Evolutionary conservation across 768 basidiomycete genomes (phyloP), one percentile per base, ranked within the genome.

Genomic region (Sporobolomyces phaffii): DNA sequence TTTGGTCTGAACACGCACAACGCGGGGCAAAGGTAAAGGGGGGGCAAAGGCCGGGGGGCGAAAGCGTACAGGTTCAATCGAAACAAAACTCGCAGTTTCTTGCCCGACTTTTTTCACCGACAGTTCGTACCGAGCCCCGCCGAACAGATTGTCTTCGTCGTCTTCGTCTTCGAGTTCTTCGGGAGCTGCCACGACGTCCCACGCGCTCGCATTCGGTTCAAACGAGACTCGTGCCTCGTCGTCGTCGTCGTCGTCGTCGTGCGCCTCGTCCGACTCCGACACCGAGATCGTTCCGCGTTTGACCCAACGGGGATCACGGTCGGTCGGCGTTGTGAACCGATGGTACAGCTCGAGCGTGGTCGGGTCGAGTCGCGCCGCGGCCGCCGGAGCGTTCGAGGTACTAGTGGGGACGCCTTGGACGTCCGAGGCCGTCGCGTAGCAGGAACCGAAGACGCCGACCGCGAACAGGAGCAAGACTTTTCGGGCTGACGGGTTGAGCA

Each of bases 21-120:
- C 38, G 10, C 38, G 38, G 38, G 17, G 17, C 38, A 38, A 38
- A 17, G 17, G 38, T 9, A 17, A 38, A 38, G 38, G 38, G 17
- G 38, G 38, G 38, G 38, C 10, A 38, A 38, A 38, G 17, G 17
- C 38, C 38, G 17, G 10, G 9, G 38, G n/a, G n/a, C n/a, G n/a
- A n/a, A n/a, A 20, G 41, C 60, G 31, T 41, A 68, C 66, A 3
- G 61, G 34, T 22, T 59, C 60, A 4, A 62, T 61, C 20, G 53
- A 44, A 26, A 62, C 40, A 36, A 58, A 47, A 20, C 33, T 36
- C 14, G 53, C 11, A 15, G 20, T 52, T 1, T 29, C 60, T 14
- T 26, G 40, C 5, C 15, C 34, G 20, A 11, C 2, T 41, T 20
- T 43, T 26, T 41, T 17, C 4, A 57, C 24, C 26, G 54, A 57